Conservation (phyloP, 1,284 basidiomycete species). For the Trichosporon inkin region DNA sequence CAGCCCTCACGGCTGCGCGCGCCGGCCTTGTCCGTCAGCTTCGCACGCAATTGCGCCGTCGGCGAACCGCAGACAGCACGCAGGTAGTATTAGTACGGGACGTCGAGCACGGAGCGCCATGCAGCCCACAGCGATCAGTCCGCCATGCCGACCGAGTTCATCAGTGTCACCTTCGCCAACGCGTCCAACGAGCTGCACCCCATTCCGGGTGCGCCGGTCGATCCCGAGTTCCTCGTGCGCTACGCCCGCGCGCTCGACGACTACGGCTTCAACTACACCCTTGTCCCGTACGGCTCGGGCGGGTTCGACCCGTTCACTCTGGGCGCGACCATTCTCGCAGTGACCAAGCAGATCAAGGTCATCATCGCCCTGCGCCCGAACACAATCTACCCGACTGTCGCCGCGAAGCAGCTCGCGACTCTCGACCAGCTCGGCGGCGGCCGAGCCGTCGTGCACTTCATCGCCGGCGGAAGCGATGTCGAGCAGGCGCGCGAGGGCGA, state of each 20-base stretch:
- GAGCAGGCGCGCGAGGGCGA: slow-evolving; percentile 36
- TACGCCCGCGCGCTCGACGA: slow-evolving; percentile 36
- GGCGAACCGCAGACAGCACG: no score
- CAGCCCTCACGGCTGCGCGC: no score
- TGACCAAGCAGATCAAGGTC: slow-evolving; percentile 32
- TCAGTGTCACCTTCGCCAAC: slow-evolving; percentile 33
- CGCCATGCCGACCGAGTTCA: slow-evolving; percentile 34
- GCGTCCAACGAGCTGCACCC: slow-evolving; percentile 31
- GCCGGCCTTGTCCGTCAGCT: no score
- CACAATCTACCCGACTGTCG: slow-evolving; percentile 38
- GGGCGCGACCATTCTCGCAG: slow-evolving; percentile 28
- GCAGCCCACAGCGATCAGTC: background rate
- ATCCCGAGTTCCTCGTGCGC: slow-evolving; percentile 33
- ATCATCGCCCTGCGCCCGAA: slow-evolving; percentile 37
- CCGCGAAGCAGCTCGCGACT: slow-evolving; percentile 34
- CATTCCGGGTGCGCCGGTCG: slow-evolving; percentile 27
- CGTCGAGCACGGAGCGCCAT: no score
- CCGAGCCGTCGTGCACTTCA: slow-evolving; percentile 36
- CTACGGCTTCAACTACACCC: slow-evolving; percentile 35
- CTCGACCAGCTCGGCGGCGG: slow-evolving; percentile 30
- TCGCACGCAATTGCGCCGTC: no score
- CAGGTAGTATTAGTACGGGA: no score
- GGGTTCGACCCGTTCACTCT: slow-evolving; percentile 37
- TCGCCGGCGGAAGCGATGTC: slow-evolving; percentile 33
- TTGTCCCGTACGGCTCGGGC: slow-evolving; percentile 30